Evolutionary conservation across 2,329 filamentous ascomycete species (phyloP), one percentile per base, ranked within the genome.

Genomic region (Xylariaceae sp.): DNA sequence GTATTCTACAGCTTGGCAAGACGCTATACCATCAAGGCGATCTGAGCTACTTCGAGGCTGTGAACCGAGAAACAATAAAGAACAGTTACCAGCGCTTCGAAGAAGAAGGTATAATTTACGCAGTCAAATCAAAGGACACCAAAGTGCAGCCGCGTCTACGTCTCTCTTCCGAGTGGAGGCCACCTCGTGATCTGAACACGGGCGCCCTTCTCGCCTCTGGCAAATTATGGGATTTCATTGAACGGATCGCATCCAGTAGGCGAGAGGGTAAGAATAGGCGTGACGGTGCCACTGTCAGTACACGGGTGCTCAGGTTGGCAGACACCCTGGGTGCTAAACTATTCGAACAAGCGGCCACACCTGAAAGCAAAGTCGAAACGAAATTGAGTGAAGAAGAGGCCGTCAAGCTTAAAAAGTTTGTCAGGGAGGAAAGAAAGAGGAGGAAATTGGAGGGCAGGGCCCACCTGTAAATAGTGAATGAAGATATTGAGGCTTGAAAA

Each of bases 21-120:
- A 98, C 95, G 0, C 82, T 99, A 1, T 99, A 97, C 71, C 94
- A 99, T 72, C 94, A 99, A 77, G 95, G 95, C 53, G 95, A 99
- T 69, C 84, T 99, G 8, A 93, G 89, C 26, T 99, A 99, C 76
- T 98, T 97, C 66, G 95, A 99, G 76, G 93, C 95, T 2, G 94
- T 99, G 63, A 99, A 99, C 79, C 97, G 97, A 68, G 94, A 99
- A 74, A 96, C 93, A 0, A 83, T 99, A 54, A 96, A 95, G 71
- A 99, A 99, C 74, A 89, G 93, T 0, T 97, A 94, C 74, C 82
- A 86, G 33, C 86, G 92, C 14, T 96, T 96, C 69, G 87, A 93
- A 66, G 92, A 97, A 69, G 94, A 98, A 67, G 91, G 92, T 7
- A 96, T 98, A 62, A 82, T 98, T 54, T 78, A 90, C 40, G 83